These are phyloP conservation scores for Calendula officinalis DNA, from an alignment of 129 eudicot genomes.

Conservation along the genomic window DNA sequence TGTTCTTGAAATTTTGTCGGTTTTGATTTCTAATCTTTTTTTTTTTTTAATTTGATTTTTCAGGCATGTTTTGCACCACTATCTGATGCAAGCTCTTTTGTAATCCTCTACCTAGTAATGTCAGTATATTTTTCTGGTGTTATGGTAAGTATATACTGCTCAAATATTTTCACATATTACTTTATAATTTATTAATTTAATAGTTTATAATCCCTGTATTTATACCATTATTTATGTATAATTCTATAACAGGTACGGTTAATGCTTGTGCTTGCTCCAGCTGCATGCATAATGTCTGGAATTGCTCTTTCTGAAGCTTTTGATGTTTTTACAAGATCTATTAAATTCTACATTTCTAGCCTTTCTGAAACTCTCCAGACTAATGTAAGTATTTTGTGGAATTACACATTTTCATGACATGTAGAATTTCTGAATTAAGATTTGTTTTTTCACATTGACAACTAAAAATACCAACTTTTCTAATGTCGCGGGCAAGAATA, in stretches of 20 bases:
- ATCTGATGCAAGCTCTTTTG: conserved; percentile 97
- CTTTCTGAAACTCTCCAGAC: conserved; percentile 33
- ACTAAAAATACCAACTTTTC: no score
- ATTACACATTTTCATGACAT: conserved; percentile 4
- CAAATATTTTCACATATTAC: conserved; percentile 3
- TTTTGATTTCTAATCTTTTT: conserved; percentile 5
- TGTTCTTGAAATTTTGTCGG: neutral
- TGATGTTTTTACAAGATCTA: conserved; percentile 77
- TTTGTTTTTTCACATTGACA: neutral
- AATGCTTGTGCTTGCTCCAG: conserved; percentile 99
- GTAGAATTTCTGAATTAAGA: conserved; percentile 28
- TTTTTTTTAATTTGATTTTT: conserved; percentile 18
- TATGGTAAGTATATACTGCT: conserved; percentile 55
- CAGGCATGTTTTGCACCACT: conserved; percentile 95
- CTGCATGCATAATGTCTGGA: conserved; percentile 99
- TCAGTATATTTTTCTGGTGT: conserved; percentile 98
- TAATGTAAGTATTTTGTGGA: conserved; percentile 50
- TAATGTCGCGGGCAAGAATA: no score
- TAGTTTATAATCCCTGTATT: neutral
- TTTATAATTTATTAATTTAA: no score
- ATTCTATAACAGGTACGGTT: conserved; percentile 66
- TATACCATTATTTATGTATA: conserved; percentile 9
- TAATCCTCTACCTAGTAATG: conserved; percentile 85
- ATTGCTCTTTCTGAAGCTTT: conserved; percentile 98
- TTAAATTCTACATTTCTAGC: conserved; percentile 62